Evolutionary conservation across 1,284 basidiomycete genomes (phyloP), one percentile per base, ranked within the genome.

Genomic region (Malassezia psittaci): DNA sequence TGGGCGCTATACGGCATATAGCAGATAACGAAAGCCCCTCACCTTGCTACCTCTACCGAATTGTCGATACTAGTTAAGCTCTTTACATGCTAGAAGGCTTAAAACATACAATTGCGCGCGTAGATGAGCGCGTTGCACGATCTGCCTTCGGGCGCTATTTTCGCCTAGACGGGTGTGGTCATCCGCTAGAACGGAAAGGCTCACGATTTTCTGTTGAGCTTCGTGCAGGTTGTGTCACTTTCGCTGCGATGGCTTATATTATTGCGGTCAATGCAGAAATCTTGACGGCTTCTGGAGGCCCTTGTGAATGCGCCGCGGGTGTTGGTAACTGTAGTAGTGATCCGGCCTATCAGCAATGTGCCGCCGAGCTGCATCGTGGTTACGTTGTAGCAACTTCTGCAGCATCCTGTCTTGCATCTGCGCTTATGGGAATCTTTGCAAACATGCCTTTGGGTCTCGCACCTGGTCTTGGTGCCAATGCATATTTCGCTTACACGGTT

Each of bases 401-500:
- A 49, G 81, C 88, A 51, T 78, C 86, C 3, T 82, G 85, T 0
- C 81, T 91, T 3, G 76, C 86, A 15, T 86, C 85, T 8, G 81
- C 83, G 68, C 79, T 89, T 60, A 88, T 91, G 86, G 88, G 88
- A 43, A 75, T 84, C 13, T 75, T 89, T 32, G 88, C 87, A 51
- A 90, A 91, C 73, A 78, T 91, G 48, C 88, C 88, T 1, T 82
- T 91, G 18, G 87, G 85, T 55, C 72, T 79, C 21, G 78, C 78
- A 10, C 77, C 75, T n/a, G 75, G 75, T 54, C 64, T 74, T 38
- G 67, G 67, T 66, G 77, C 89, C 38, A 90, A 90, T 72, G 87
- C 87, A 24, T 90, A 90, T 84, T 90, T 91, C 75, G 81, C 88
- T 16, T 90, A 87, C 77, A 88, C 86, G 16, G 83, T 90, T 40